Evolutionary conservation across 306 rosid genomes (phyloP), one percentile per base, ranked within the genome.

Genomic region (Prosopis cineraria): DNA sequence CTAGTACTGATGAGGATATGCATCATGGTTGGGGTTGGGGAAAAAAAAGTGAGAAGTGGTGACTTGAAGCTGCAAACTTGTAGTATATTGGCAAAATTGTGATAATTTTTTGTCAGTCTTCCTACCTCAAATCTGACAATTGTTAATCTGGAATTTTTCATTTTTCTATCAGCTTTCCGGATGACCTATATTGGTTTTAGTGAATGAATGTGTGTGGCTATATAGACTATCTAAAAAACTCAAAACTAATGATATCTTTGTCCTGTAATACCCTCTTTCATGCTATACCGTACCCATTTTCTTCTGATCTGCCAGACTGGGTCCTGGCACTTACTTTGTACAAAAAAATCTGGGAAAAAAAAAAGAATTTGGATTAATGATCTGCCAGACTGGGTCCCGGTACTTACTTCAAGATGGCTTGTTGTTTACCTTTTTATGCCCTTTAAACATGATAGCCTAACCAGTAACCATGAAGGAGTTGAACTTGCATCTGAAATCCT

Each of bases 1-100:
- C 34, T 65, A 16, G 29, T 25, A 31, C 22, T 17, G 16, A 36
- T 34, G 3, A 39, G 34, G 52, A 40, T 40, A 36, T 66, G 48
- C 68, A 43, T 45, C 71, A 74, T 63, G 68, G 68, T 11, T 37
- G 17, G 53, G 40, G 72, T 39, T 53, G 85, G 27, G n/a, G n/a
- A n/a, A 62, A 17, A 29, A 36, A 30, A 63, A 30, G 56, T n/a
- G 53, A 59, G 55, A 19, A 40, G 5, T 56, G 62, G 58, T 65
- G 67, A 31, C 69, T 52, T 70, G 70, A 33, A 30, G 19, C 67
- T 77, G 44, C 55, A 53, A 63, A 41, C 40, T 64, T 65, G 43
- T n/a, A 68, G 25, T 59, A 45, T 56, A 52, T 67, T 67, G 31
- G 16, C 33, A 24, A 44, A 43, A 7, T 63, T n/a, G 7, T 31